Base-by-base conservation (phyloP, 371 early-diverging fungal species). In the Dichotomocladium elegans region DNA sequence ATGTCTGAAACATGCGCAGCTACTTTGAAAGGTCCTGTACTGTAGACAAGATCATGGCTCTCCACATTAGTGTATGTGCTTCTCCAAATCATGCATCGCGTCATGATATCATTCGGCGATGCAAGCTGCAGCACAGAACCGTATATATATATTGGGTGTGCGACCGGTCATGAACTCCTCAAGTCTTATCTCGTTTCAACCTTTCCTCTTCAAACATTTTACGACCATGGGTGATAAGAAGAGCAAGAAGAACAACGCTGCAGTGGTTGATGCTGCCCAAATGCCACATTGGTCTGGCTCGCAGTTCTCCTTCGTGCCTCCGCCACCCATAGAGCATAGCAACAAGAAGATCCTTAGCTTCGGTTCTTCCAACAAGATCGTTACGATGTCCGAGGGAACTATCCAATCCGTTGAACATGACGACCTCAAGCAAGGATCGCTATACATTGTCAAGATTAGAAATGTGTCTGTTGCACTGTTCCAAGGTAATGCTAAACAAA, bases 371-470 rank as follows among this genome's bases (percentile, higher is more conserved):
- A 56, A 21, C 46, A 46, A 46, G 46, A 26, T 31, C 12, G 5
- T 41, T 31, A 25, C 17, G 8, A 24, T 28, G 26, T 25, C 40
- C 12, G 40, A 25, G 7, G 8, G 21, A 11, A 17, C 48, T 28
- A 43, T 37, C 15, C 48, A 58, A 5, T 37, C 58, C 24, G 17
- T 68, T 45, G 59, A 60, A 30, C 62, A 61, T 26, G 57, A 64
- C 19, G 63, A 70, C 15, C 47, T 70, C 9, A 51, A 47, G 56
- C 67, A 66, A 51, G 69, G 69, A n/a, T 55, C 50, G 9, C 30
- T 64, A 4, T 68, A 68, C 49, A 61, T 68, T 35, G 41, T 68
- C 9, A 68, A 68, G 50, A 64, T 62, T 19, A 47, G 57, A 19
- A 44, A 54, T 19, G 60, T 66, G 14, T 61, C 61, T 21, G 41